These are phyloP conservation scores for Saxophila tyrrhenica DNA, from an alignment of 495 filamentous ascomycete species.

Conservation along the genomic window DNA sequence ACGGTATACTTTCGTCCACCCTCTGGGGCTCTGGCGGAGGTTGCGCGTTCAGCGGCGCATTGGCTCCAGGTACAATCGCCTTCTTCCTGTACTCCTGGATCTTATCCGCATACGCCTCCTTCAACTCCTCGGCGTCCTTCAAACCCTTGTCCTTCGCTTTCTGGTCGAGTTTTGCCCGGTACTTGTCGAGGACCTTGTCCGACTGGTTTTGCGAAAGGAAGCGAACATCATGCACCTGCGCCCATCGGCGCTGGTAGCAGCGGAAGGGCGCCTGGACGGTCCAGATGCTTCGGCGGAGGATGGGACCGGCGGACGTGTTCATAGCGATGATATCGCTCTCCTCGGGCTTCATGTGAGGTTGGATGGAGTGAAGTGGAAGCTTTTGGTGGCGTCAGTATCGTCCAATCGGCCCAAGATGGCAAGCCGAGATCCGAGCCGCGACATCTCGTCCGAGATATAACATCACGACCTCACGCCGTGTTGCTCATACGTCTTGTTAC, in stretches of 20 bases:
- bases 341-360: not conserved
- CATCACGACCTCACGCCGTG: not conserved
- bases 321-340: not conserved
- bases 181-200: constrained; percentile 65
- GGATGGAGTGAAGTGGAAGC: not conserved
- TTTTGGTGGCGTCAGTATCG: not conserved
- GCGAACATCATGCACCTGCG: constrained; percentile 82
- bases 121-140: constrained; percentile 60
- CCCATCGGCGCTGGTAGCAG: constrained; percentile 64
- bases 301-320: constrained; percentile 11
- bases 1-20: constrained; percentile 8
- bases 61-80: constrained; percentile 46
- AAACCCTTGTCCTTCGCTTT: constrained; percentile 80
- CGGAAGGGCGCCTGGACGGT: constrained; percentile 17
- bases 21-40: constrained; percentile 10
- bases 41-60: constrained; percentile 30
- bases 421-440: not conserved
- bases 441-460: not conserved
- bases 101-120: constrained; percentile 70
- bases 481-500: not conserved
- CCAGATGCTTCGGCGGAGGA: constrained; percentile 23
- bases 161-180: constrained; percentile 68
- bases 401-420: not conserved
- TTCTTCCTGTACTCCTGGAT: constrained; percentile 55
- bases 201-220: constrained; percentile 63